phyloP scores from a whole-genome alignment of 148 eudicot genomes.

The Cornus florida region DNA sequence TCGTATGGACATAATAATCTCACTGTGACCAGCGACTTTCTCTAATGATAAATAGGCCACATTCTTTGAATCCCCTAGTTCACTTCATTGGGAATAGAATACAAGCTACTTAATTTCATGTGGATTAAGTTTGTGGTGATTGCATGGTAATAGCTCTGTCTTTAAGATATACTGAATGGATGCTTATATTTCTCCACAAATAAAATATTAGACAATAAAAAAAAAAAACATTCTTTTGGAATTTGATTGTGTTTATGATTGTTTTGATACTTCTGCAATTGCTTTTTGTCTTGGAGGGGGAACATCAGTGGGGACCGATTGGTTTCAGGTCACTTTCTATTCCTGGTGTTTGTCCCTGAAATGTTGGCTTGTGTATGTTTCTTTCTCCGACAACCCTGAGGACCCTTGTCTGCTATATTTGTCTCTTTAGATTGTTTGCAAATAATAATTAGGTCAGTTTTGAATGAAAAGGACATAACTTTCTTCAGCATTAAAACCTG shows the following conservation, averaged over 20 bases:
- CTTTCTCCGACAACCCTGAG: conserved; percentile 35
- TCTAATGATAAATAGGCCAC: not conserved
- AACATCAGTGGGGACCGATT: conserved; percentile 32
- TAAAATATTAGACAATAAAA: not conserved
- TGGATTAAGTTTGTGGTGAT: not conserved
- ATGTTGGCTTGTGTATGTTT: conserved; percentile 20
- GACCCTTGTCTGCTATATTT: conserved; percentile 40
- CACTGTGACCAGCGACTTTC: not conserved
- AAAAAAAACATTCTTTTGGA: conserved; percentile 12
- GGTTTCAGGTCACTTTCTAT: conserved; percentile 29
- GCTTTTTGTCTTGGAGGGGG: conserved; percentile 24
- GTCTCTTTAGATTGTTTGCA: conserved; percentile 13
- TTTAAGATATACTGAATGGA: not conserved
- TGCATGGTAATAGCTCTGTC: not conserved
- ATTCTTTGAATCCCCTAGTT: not conserved
- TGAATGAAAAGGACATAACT: conserved; percentile 15
- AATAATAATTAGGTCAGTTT: conserved; percentile 9
- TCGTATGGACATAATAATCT: not conserved
- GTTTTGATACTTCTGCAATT: conserved; percentile 14
- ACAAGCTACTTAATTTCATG: not conserved
- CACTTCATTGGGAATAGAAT: not conserved
- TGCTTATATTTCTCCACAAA: not conserved
- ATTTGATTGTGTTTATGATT: conserved; percentile 17
- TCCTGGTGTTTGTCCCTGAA: conserved; percentile 20
- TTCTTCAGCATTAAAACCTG: conserved; percentile 7